Evolutionary conservation across 331 rosid species (phyloP), one percentile per base, ranked within the genome.

Genomic region (Rosa hybrid): DNA sequence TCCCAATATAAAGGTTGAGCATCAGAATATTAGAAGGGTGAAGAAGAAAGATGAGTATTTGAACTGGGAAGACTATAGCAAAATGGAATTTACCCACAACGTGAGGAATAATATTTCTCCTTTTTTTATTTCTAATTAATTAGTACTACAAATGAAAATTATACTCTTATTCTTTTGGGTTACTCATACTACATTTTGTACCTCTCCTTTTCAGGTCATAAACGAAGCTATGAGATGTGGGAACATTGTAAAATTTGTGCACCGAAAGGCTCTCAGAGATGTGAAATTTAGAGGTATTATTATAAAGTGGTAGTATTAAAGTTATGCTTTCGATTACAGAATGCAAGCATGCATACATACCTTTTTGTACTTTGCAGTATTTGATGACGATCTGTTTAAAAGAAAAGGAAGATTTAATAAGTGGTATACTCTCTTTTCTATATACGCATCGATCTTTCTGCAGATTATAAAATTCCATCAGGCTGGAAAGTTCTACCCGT

Each of bases 221-320:
- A 80, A 76, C n/a, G 87, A 84, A 69, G 79, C 87, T 7, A 78
- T 84, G 20, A 71, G 84, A 80, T 71, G 44, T 38, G 87, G 87
- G 30, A 84, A 84, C 80, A 42, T 84, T 63, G 87, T 84, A 71
- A 84, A 84, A 75, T 84, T 84, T 80, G 87, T 80, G 68, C 87
- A 80, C 84, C 87, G 87, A 84, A 84, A 76, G 87, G 87, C 87
- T 25, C 76, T 84, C 45, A 80, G 76, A 80, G 84, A 84, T 84
- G 81, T 84, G 68, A 84, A 81, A 71, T 84, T 50, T 69, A 76
- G 71, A 84, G 87, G 87, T 81, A 41, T 1, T 68, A 34, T 39
- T 16, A 67, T 39, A 80, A n/a, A 50, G 17, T 48, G 60, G 14
- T 34, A 70, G 68, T 30, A 27, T 17, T 25, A 60, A 71, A 72